These are phyloP conservation scores for Adenanthera pavonina DNA, from an alignment of 306 rosid genomes.

Conservation along the genomic window DNA sequence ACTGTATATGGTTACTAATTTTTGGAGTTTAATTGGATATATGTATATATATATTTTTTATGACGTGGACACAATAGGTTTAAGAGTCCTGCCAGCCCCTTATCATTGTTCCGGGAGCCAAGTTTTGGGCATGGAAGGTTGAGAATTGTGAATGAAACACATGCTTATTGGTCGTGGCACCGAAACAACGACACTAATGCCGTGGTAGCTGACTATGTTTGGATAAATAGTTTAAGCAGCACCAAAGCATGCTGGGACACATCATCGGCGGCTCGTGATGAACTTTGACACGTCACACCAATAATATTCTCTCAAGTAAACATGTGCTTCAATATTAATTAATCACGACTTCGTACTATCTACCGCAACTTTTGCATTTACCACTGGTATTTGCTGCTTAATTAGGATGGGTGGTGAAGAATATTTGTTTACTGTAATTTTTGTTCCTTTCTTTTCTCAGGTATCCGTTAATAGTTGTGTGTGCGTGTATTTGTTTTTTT, in stretches of 20 bases:
- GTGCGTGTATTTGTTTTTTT: too few relatives aligned
- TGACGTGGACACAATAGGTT: constrained; percentile 39
- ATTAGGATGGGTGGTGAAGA: not conserved
- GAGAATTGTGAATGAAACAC: constrained; percentile 61
- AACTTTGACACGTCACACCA: constrained; percentile 22
- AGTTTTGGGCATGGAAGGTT: constrained; percentile 87
- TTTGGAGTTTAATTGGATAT: not conserved
- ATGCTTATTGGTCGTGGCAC: constrained; percentile 84
- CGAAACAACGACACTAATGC: constrained; percentile 67
- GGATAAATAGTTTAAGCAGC: constrained; percentile 59
- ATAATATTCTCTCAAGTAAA: not conserved
- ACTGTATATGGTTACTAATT: not conserved
- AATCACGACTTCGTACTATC: too few relatives aligned
- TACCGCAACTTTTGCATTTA: too few relatives aligned
- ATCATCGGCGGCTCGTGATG: constrained; percentile 31
- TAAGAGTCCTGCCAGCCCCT: constrained; percentile 50
- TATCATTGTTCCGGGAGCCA: constrained; percentile 70
- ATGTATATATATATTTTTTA: not conserved
- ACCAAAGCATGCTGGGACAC: constrained; percentile 31
- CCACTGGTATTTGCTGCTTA: too few relatives aligned
- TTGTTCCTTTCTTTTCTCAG: not conserved
- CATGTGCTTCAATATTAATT: too few relatives aligned
- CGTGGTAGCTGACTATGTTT: constrained; percentile 56
- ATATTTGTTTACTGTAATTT: not conserved
- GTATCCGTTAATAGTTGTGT: not conserved